Evolutionary conservation across 495 filamentous ascomycete species (phyloP), one percentile per base, ranked within the genome.

Genomic region (Penicillium dipodomyicola): DNA sequence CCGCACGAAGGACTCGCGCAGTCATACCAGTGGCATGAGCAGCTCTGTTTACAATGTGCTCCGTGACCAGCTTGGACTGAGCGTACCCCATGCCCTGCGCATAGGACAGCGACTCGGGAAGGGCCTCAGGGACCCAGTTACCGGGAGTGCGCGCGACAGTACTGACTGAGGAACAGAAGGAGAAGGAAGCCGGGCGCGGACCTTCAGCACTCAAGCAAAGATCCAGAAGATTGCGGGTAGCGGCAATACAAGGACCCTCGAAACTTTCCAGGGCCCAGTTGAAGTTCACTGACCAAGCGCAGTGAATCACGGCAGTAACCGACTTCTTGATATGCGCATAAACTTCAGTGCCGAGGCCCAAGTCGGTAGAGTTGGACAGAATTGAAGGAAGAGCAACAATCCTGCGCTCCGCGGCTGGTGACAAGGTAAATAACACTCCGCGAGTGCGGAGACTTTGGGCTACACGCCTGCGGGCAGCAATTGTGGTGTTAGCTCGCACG

Each of bases 261-360:
- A 89, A 87, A 56, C 78, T 83, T n/a, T 69, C 63, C 5, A 88
- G 72, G 5, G 76, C 72, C 61, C 83, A 72, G 56, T 82, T 86
- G 76, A 89, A 90, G 66, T 89, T 88, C 25, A 89, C 87, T 5
- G 83, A 79, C 87, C 87, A 90, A 35, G 85, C 87, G n/a, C 80
- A 77, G 65, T 89, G 87, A 48, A 87, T 79, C 25, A 87, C 70
- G 0, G 72, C 59, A 4, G 80, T 83, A 1, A 73, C 69, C 49
- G 71, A 68, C 4, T 61, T 29, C 27, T 9, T 29, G 6, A 29
- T 6, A 0, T 29, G 27, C 0, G 7, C 27, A 29, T 29, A 29
- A 29, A 29, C 27, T 29, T 29, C 27, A 29, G 27, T 2, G 27
- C 7, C 61, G 3, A 64, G 69, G 14, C 83, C 83, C 4, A 88